Base-by-base conservation (phyloP, 805 yeast species). In the Lipomyces sp. region DNA sequence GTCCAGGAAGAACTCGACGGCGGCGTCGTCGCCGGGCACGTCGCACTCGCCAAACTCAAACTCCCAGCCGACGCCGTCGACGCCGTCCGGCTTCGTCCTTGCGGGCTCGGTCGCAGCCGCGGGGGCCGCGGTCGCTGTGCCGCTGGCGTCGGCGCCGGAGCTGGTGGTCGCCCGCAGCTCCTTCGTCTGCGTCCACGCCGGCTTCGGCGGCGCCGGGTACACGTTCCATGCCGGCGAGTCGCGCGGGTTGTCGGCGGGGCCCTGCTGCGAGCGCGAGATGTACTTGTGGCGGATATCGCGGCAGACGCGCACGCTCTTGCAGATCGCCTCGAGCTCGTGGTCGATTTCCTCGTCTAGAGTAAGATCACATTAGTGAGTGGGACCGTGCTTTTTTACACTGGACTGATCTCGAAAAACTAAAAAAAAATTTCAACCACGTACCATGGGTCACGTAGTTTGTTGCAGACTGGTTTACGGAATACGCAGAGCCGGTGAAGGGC, bases 161-260 rank as follows among this genome's bases (percentile, higher is more conserved):
- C 61, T 61, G 13, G 70, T 55, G 40, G 68, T 70, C 76, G 80
- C 37, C 74, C 65, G 58, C n/a, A 78, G 78, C 51, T 79, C 78
- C 59, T 78, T 80, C n/a, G 80, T 74, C 16, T 70, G 76, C 63
- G 84, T 76, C 82, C 93, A 82, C 61, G 91, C 82, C 2, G 98
- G 97, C 58, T 81, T 81, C 13, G 98, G 98, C 1, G 98, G 97
- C 10, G 83, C 80, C 0, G 99, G 99, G 65, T 90, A 91, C 43
- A 93, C 82, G 14, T 65, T 65, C 98, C 98, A 93, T 35, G 67
- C 70, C 8, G 73, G 73, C 23, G 61, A 64, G 68, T 95, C 91
- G 65, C 91, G 89, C 1, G 98, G 98, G 68, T 93, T 93, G 61
- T 82, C 84, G 33, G 70, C 65, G 39, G 83, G 84, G 48, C 80